Percentiles rank a stretch among this genome's conserved stretches.
These are phyloP conservation scores for Pyrenophora graminea DNA, from an alignment of 2,329 filamentous ascomycete genomes.

Conservation along the genomic window DNA sequence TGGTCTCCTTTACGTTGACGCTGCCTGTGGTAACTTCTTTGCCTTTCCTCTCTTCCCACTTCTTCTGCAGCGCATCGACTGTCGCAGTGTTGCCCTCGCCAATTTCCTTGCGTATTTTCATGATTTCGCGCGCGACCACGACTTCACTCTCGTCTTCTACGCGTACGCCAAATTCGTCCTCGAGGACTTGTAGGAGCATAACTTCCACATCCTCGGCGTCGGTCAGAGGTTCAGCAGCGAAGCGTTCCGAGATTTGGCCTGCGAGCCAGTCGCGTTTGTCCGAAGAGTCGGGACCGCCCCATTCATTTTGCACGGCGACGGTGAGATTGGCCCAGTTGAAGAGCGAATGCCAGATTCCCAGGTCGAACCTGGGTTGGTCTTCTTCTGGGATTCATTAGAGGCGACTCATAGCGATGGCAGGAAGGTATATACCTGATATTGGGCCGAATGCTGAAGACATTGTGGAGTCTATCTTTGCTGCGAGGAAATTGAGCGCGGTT, in stretches of 20 bases:
- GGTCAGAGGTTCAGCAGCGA: slow-evolving; percentile 62
- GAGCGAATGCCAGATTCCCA: slow-evolving; percentile 81
- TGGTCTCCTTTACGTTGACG: slow-evolving; percentile 60
- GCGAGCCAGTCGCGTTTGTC: slow-evolving; percentile 98
- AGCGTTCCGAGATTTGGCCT: slow-evolving; percentile 80
- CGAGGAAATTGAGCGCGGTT: slow-evolving; percentile 3
- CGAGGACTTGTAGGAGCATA: slow-evolving; percentile 85
- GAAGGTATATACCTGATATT: slow-evolving; percentile 1
- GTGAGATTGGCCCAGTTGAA: slow-evolving; percentile 87
- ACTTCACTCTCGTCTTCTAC: slow-evolving; percentile 87
- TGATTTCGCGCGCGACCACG: slow-evolving; percentile 72
- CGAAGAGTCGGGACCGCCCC: slow-evolving; percentile 79
- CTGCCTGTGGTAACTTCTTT: slow-evolving; percentile 56
- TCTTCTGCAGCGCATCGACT: slow-evolving; percentile 65
- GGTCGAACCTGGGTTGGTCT: slow-evolving; percentile 64
- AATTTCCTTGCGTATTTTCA: slow-evolving; percentile 68
- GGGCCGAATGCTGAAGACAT: slow-evolving; percentile 13
- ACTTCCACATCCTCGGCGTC: slow-evolving; percentile 81
- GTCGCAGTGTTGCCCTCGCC: slow-evolving; percentile 67
- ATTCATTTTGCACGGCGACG: slow-evolving; percentile 82
- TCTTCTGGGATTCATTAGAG: slow-evolving; percentile 28
- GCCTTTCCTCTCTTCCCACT: slow-evolving; percentile 66
- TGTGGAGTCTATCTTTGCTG: slow-evolving; percentile 2
- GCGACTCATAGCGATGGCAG: not conserved
- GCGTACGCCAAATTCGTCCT: slow-evolving; percentile 92